Base-by-base conservation (phyloP, 768 basidiomycete species). In the Macrolepiota dolichaula region DNA sequence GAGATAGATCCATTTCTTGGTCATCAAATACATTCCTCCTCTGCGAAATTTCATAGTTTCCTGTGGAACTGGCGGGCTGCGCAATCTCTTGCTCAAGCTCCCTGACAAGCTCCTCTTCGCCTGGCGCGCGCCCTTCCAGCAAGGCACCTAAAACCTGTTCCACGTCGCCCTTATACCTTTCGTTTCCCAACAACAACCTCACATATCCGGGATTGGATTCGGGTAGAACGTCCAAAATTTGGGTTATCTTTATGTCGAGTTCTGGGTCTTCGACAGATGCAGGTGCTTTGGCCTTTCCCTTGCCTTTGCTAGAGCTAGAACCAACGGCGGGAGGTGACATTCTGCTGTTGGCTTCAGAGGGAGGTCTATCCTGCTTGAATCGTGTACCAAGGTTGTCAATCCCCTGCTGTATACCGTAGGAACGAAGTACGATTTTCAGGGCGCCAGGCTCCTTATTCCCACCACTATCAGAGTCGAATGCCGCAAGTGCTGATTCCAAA, bases 141-240 rank as follows among this genome's bases (percentile, higher is more conserved):
- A 95, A 70, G 0, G 88, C 89, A 42, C 79, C 85, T 11, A 93
- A 78, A 19, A 92, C 81, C 38, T 77, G 77, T 65, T 92, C 90
- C 1, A 84, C 76, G 36, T 80, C 79, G 1, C 82, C 80, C n/a
- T 69, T 67, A 66, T 84, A 88, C 6, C 79, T 71, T 24, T 78
- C 71, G 58, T 83, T 79, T 12, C 64, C 59, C 12, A 94, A 78
- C 19, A 92, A 74, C 19, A 77, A 79, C 37, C 81, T 80, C 53
- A 94, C 74, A 66, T 93, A 90, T 2, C 68, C 67, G 0, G 81
- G 75, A 0, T 81, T 70, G 27, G 83, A 74, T 46, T 91, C 81
- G 0, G 92, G 89, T 37, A 95, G 76, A 63, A 94, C 85, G 64
- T 92, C 92, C 12, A 91, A 78, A 11, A 94, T 85, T 65, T 92